Evolutionary conservation across 768 basidiomycete species (phyloP).

Genomic region (Pleurotus eryngii): DNA sequence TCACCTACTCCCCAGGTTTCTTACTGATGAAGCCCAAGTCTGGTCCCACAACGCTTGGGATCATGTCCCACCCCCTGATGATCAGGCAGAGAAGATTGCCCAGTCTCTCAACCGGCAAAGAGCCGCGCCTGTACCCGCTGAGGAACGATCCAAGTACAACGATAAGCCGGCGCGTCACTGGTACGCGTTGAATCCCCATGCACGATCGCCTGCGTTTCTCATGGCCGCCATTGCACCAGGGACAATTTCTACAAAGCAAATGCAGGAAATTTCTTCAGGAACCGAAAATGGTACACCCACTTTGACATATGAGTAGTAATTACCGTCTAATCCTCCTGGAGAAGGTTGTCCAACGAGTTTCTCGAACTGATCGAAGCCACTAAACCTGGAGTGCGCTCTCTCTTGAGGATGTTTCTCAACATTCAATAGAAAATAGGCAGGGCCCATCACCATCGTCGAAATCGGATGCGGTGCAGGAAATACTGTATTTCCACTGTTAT

Average conservation of each 20-base stretch:
- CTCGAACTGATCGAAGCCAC: slow-evolving; percentile 78
- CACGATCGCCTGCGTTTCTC: too few species aligned
- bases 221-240: slow-evolving; percentile 45
- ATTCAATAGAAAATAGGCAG: slow-evolving; percentile 53
- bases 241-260: slow-evolving; percentile 91
- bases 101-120: slow-evolving; percentile 70
- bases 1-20: slow-evolving; percentile 45
- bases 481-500: slow-evolving; percentile 84
- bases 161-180: slow-evolving; percentile 72
- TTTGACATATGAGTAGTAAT: not conserved
- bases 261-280: slow-evolving; percentile 86
- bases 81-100: slow-evolving; percentile 73
- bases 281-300: slow-evolving; percentile 75
- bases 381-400: slow-evolving; percentile 52
- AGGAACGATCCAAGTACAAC: slow-evolving; percentile 71
- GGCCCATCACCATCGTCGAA: slow-evolving; percentile 74
- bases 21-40: slow-evolving; percentile 66
- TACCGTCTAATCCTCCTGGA: not conserved
- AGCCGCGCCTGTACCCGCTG: slow-evolving; percentile 64
- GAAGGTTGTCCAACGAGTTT: slow-evolving; percentile 91
- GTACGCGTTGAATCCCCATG: slow-evolving; percentile 31
- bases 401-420: slow-evolving; percentile 1
- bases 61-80: slow-evolving; percentile 79
- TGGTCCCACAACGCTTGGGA: slow-evolving; percentile 93
- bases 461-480: slow-evolving; percentile 98